Percentiles rank a stretch among this genome's conserved stretches.
Evolutionary conservation across 257 asterid genomes (phyloP).

Genomic region (Salvia splendens): DNA sequence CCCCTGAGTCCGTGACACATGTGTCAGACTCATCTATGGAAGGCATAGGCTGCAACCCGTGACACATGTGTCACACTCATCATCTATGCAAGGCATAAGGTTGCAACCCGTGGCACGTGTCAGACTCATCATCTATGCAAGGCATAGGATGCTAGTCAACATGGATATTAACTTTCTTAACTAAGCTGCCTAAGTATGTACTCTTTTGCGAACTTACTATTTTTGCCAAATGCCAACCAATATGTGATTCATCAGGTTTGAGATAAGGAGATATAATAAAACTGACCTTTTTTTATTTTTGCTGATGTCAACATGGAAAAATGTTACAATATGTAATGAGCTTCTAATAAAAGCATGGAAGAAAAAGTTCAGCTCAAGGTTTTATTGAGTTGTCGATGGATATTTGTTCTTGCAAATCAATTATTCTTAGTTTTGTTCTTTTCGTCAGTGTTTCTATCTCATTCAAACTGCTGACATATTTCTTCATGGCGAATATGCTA

Average conservation of each 20-base stretch:
- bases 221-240: neutral
- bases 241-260: neutral
- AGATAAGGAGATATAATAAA: neutral
- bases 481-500: slow-evolving; percentile 21
- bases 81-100: neutral
- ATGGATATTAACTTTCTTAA: neutral
- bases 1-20: neutral
- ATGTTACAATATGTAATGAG: neutral
- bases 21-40: neutral
- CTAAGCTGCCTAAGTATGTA: slow-evolving; percentile 9
- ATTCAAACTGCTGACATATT: slow-evolving; percentile 20
- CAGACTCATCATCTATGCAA: neutral
- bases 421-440: slow-evolving; percentile 6
- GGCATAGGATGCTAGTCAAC: slow-evolving; percentile 8
- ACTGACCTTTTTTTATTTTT: neutral
- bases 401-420: neutral
- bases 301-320: neutral
- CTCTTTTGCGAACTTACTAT: neutral
- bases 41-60: neutral
- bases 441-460: slow-evolving; percentile 23
- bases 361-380: slow-evolving; percentile 10
- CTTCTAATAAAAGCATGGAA: slow-evolving; percentile 6
- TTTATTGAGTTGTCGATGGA: neutral
- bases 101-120: neutral
- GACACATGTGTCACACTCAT: neutral